A percentile compares a stretch with the other conserved stretches of the same genome.
phyloP scores from a whole-genome alignment of 345 rosid species.

The Salix brachista region DNA sequence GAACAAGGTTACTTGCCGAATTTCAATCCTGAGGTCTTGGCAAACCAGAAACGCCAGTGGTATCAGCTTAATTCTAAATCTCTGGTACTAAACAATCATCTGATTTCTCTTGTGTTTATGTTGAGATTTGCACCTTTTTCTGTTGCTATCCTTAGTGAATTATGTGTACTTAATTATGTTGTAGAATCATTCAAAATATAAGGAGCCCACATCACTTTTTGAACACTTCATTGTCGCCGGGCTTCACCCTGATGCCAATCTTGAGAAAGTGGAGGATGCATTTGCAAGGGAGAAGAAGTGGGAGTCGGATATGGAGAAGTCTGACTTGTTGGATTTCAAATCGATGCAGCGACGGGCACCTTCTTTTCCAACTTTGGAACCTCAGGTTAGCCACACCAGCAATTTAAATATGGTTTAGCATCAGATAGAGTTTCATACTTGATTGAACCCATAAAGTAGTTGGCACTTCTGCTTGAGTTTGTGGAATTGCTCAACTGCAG shows the following conservation, averaged over 20 bases:
- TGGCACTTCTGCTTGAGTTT: background rate
- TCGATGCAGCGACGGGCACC: constrained; percentile 55
- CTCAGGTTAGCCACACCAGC: constrained; percentile 61
- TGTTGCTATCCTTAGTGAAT: background rate
- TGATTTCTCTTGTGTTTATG: constrained; percentile 1
- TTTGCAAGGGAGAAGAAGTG: constrained; percentile 75
- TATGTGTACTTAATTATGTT: constrained; percentile 22
- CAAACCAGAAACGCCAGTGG: constrained; percentile 97
- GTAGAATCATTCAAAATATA: constrained; percentile 58
- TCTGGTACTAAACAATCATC: constrained; percentile 42
- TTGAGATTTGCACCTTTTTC: background rate
- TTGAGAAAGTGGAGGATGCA: constrained; percentile 75
- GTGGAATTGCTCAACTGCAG: background rate
- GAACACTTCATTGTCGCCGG: constrained; percentile 89
- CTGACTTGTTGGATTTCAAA: constrained; percentile 50
- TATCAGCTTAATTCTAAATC: constrained; percentile 82
- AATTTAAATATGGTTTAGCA: background rate
- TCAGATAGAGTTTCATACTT: constrained; percentile 4
- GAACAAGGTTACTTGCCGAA: constrained; percentile 42
- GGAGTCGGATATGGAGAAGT: constrained; percentile 62
- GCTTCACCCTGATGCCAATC: constrained; percentile 76
- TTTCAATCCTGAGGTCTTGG: constrained; percentile 93
- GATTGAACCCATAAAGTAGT: background rate
- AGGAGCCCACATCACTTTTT: constrained; percentile 75
- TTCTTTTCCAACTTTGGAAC: constrained; percentile 68